Evolutionary conservation across 306 rosid species (phyloP), one percentile per base, ranked within the genome.

Genomic region (Cucumis melo): DNA sequence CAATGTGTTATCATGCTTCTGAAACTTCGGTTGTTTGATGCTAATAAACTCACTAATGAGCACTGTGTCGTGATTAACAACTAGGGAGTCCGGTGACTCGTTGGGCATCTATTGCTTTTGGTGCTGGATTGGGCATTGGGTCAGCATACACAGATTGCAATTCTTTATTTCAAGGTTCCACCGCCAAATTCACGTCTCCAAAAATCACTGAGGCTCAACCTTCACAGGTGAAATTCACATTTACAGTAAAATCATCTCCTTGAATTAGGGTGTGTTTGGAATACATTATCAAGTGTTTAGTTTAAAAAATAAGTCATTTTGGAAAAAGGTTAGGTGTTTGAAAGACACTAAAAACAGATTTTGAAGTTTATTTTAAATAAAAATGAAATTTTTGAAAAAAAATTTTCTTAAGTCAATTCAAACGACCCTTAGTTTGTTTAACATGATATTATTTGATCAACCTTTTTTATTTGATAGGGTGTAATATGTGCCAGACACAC

Each of bases 31-130:
- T 10, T 19, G 59, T 20, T 16, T 41, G 73, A 23, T 55, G 44
- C 16, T 8, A 21, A 15, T 41, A 15, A 55, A n/a, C 29, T 57
- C 20, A 29, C 44, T 21, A 21, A n/a, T 61, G 32, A 41, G 20
- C 73, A 16, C 19, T 27, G 7, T 42, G 8, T 54, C 57, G 56
- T 32, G 11, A 73, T 42, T 82, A 29, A 39, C 61, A 19, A 46
- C 58, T 67, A 93, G 97, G 97, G 93, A 93, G 89, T 83, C 98
- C 97, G 42, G 81, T 73, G 75, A 86, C 93, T 83, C 96, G 97
- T 60, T 93, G 96, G 98, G 93, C 97, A 36, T 88, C 97, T 46
- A 78, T 91, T 71, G 97, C 96, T 82, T 91, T 88, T 82, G 97
- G 97, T 24, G 98, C 97, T 78, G 98, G 97, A 36, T 77, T 84